These are phyloP conservation scores for Sherardia arvensis DNA, from an alignment of 257 asterid genomes.

Conservation along the genomic window DNA sequence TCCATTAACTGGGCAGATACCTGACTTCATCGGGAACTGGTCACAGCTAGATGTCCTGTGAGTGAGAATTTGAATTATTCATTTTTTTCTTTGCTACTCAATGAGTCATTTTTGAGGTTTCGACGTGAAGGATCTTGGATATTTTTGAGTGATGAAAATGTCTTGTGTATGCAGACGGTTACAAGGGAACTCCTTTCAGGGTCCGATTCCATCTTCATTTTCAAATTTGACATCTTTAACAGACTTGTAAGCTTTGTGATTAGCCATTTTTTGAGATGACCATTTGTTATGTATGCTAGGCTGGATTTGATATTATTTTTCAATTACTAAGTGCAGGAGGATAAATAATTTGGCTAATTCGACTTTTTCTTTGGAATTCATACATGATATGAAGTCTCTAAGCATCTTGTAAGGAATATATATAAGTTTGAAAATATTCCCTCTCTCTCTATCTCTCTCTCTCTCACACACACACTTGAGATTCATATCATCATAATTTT, in stretches of 20 bases:
- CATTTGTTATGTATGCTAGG: not conserved
- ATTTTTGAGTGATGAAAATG: conserved; percentile 4
- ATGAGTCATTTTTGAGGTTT: not conserved
- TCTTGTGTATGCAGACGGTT: conserved; percentile 42
- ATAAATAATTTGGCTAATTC: conserved; percentile 68
- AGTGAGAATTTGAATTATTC: conserved; percentile 17
- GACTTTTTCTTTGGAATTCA: conserved; percentile 58
- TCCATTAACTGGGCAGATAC: conserved; percentile 62
- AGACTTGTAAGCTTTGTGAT: conserved; percentile 43
- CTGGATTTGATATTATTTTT: conserved; percentile 13
- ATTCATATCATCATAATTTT: not conserved
- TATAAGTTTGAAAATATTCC: not conserved
- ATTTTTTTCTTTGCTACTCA: not conserved
- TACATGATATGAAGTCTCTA: conserved; percentile 36
- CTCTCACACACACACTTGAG: not conserved
- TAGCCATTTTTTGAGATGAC: not conserved
- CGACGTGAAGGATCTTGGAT: not conserved
- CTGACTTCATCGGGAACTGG: conserved; percentile 68
- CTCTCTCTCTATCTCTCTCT: not conserved
- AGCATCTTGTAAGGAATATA: conserved; percentile 45
- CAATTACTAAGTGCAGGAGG: conserved; percentile 41
- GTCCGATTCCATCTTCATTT: conserved; percentile 61
- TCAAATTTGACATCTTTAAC: conserved; percentile 52
- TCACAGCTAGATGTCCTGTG: conserved; percentile 40
- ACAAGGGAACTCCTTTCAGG: conserved; percentile 72